Conservation (phyloP, 2,329 filamentous ascomycete species). For the Pseudopithomyces maydicus region DNA sequence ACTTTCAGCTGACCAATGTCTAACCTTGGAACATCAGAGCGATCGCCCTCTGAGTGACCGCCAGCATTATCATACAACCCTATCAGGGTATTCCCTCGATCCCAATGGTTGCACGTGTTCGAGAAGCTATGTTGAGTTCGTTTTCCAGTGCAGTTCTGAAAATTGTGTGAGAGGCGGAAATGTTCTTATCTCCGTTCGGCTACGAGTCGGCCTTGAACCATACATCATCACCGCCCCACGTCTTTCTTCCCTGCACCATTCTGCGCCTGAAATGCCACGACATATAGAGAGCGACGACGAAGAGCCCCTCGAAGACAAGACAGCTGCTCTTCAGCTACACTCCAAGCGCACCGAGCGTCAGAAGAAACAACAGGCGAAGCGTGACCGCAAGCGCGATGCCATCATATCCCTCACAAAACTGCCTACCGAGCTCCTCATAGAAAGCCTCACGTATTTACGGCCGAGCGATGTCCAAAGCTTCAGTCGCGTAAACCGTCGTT, state of each 20-base stretch:
- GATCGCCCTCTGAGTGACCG: too few species aligned
- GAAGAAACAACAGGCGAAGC: conserved; percentile 45
- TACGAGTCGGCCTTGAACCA: neutral
- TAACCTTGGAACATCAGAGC: too few species aligned
- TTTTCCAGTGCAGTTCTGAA: too few species aligned
- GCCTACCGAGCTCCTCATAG: conserved; percentile 59
- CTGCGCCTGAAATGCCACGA: conserved; percentile 25
- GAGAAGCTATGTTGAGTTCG: too few species aligned
- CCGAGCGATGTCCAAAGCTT: conserved; percentile 60
- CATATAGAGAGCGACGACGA: conserved; percentile 39
- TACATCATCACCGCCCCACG: conserved; percentile 4
- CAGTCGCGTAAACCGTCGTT: conserved; percentile 48
- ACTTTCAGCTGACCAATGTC: too few species aligned
- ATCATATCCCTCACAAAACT: conserved; percentile 51
- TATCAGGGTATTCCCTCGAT: too few species aligned
- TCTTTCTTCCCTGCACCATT: neutral
- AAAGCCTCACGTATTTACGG: conserved; percentile 52
- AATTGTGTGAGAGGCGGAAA: neutral
- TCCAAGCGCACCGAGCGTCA: conserved; percentile 61
- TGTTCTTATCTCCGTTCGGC: conserved; percentile 1
- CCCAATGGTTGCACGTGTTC: too few species aligned
- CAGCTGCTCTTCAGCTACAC: conserved; percentile 52
- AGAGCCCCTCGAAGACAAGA: conserved; percentile 57
- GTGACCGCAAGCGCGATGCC: conserved; percentile 36
- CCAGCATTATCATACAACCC: too few species aligned